phyloP scores from a whole-genome alignment of 148 eudicot species.

The Silene latifolia region DNA sequence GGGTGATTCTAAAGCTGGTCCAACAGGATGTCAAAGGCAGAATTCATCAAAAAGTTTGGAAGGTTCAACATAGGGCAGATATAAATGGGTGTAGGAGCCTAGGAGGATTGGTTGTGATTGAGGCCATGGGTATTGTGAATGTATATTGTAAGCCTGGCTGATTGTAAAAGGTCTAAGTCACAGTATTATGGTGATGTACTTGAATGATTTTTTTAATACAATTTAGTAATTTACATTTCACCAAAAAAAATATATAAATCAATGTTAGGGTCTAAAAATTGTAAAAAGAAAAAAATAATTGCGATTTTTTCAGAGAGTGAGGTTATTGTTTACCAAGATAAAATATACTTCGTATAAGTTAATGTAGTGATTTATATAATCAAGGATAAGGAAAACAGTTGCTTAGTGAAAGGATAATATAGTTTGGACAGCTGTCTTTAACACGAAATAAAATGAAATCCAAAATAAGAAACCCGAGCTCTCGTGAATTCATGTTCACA shows the following conservation, averaged over 20 bases:
- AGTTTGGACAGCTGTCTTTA: neutral
- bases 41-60: too few relatives aligned
- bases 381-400: neutral
- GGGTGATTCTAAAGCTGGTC: too few relatives aligned
- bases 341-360: neutral
- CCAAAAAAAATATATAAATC: constrained; percentile 6
- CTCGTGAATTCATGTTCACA: constrained; percentile 1
- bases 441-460: neutral
- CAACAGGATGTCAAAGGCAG: too few relatives aligned
- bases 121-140: too few relatives aligned
- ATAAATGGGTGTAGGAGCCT: too few relatives aligned
- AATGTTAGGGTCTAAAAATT: constrained; percentile 4
- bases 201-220: too few relatives aligned
- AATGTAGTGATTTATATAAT: neutral
- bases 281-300: neutral
- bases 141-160: too few relatives aligned
- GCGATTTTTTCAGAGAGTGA: neutral
- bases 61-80: too few relatives aligned
- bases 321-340: neutral
- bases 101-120: too few relatives aligned
- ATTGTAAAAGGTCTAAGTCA: too few relatives aligned
- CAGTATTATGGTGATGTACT: too few relatives aligned
- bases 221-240: too few relatives aligned
- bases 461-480: neutral
- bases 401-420: neutral